Evolutionary conservation across 306 rosid species (phyloP), one percentile per base, ranked within the genome.

Genomic region (Vigna nakashimae): DNA sequence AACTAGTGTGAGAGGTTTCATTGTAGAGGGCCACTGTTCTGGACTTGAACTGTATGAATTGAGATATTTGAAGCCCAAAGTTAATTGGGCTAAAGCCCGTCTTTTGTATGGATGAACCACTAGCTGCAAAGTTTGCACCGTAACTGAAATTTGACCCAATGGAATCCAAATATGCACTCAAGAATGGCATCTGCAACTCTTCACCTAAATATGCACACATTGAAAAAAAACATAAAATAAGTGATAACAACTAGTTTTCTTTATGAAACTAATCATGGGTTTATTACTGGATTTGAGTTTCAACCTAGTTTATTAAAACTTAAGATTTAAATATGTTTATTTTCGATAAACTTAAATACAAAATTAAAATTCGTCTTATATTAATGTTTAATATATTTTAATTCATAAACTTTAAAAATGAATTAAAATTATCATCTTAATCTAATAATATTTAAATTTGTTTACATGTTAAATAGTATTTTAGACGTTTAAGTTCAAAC

Each of bases 161-260:
- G 46, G 93, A 88, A 67, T 90, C 87, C 84, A 88, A 74, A 72
- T 88, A 92, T 14, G 97, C 84, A 88, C 88, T 92, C 78, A 92
- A 63, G 69, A 76, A 87, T 48, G 91, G 97, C 32, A 88, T 6
- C 79, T 88, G 71, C 88, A 92, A 70, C 65, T 84, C 83, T 86
- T 92, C 91, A 76, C 89, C 97, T 92, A 85, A 85, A 71, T 67
- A 17, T 9, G 0, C 43, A 49, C 16, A 7, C 52, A 42, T 64
- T 45, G n/a, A 2, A 74, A 26, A 9, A n/a, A 14, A 7, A 34
- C 52, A 72, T 42, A 1, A 14, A 24, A 20, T 15, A 7, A 71
- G 18, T 18, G 5, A 18, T 55, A 0, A 12, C 65, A 70, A 70
- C 56, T 71, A 26, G 28, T 48, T 6, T 17, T 6, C 5, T 30